Evolutionary conservation across 192 early-diverging fungal genomes (phyloP), one percentile per base, ranked within the genome.

Genomic region (Phlyctochytrium bullatum): DNA sequence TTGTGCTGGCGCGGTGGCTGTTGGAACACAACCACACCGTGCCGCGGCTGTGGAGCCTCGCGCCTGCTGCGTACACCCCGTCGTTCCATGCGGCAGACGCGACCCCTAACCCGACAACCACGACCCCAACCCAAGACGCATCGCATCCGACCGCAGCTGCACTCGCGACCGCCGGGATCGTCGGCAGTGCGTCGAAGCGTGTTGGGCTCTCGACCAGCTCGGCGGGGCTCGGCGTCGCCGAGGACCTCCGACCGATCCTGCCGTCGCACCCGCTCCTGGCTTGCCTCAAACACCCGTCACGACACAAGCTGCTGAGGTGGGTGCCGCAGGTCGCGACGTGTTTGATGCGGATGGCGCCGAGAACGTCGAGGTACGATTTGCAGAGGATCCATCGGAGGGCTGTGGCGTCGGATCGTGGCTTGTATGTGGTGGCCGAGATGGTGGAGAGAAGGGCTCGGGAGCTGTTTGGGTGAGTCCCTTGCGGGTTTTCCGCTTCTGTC

Each of bases 251-350:
- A 3, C 68, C 68, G n/a, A 2, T 57, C 14, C 17, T 32, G 10
- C 64, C 70, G 3, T 56, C 59, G n/a, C 70, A 72, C 53, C 70
- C 70, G 12, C 70, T 72, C 0, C 33, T 72, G 17, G 70, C 70
- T 29, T 54, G 63, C 12, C 53, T 72, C 36, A 65, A 66, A 34
- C 70, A 72, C 32, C 16, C 17, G 28, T 2, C 31, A 2, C 70
- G 70, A 23, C 14, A 47, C 27, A 57, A 34, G 56, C 20, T 72
- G 4, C 20, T 72, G 16, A n/a, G 32, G 23, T 2, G n/a, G 0
- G 52, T 65, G 25, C 70, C 70, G 3, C 34, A 31, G 6, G 50
- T 61, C 32, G 64, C 64, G 10, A 56, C 36, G 24, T 40, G 64
- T 36, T 29, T 72, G 20, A 36, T 72, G 16, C 25, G 3, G 4